These are phyloP conservation scores for Tolypocladium amazonense DNA, from an alignment of 2,329 filamentous ascomycete species.

Conservation along the genomic window DNA sequence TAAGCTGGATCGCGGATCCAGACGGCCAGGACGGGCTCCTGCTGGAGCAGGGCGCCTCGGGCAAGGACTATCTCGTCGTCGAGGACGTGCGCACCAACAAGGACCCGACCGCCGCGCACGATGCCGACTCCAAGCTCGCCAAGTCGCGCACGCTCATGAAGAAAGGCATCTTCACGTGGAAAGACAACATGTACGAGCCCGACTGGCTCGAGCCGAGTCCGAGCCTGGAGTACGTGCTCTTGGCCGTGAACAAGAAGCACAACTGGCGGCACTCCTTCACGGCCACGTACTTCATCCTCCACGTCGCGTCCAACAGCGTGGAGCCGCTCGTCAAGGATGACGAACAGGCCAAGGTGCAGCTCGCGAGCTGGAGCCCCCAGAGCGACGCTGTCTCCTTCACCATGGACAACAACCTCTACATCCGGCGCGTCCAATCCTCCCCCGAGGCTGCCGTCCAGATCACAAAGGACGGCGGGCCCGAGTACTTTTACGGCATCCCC, in stretches of 20 bases:
- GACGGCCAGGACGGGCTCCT: conserved; percentile 75
- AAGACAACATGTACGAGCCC: conserved; percentile 44
- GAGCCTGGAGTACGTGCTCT: conserved; percentile 74
- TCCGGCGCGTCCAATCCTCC: conserved; percentile 45
- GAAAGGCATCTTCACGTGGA: conserved; percentile 48
- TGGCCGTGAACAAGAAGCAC: conserved; percentile 60
- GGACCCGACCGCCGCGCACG: conserved; percentile 19
- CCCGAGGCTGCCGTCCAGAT: conserved; percentile 53
- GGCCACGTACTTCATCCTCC: conserved; percentile 82
- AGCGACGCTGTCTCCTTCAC: conserved; percentile 87
- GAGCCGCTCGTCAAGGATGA: conserved; percentile 67
- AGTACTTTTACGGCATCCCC: conserved; percentile 91
- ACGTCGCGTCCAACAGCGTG: conserved; percentile 69
- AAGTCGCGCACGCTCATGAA: conserved; percentile 68
- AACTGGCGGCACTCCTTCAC: conserved; percentile 90
- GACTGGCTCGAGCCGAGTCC: conserved; percentile 62
- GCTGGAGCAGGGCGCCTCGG: conserved; percentile 55
- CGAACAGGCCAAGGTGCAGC: conserved; percentile 57
- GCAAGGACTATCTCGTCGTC: conserved; percentile 70
- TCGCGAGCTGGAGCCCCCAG: conserved; percentile 81
- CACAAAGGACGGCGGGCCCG: conserved; percentile 74
- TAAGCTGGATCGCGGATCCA: conserved; percentile 68
- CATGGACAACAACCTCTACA: conserved; percentile 77
- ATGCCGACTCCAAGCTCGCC: conserved; percentile 19
- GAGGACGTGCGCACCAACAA: conserved; percentile 62